Base-by-base conservation (phyloP, 495 filamentous ascomycete species). In the Penicillium cosmopolitanum region DNA sequence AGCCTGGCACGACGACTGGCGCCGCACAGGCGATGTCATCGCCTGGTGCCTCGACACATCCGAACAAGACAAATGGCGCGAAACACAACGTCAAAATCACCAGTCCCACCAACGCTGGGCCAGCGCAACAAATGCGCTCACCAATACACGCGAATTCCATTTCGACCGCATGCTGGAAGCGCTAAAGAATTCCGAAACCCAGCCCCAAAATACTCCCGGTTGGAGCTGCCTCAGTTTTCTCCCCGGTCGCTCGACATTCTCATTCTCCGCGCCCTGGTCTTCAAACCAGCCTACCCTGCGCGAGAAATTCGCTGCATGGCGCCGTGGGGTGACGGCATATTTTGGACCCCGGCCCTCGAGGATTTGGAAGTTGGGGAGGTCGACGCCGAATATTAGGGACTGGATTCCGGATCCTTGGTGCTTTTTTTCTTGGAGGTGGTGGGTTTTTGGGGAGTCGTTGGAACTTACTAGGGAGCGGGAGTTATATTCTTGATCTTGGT, bases 1-100 rank as follows among this genome's bases (percentile, higher is more conserved):
- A 2, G 80, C 86, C 60, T 91, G 88, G 77, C 92, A 96, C 63
- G 95, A 97, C 68, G 95, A 98, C 75, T 87, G 82, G 82, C 84
- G 95, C 65, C 83, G 96, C 62, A 73, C 73, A 28, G 96, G 95
- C n/a, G 88, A 92, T 70, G 83, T 98, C 61, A 80, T 97, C 8
- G 91, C 96, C 44, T 98, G 84, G 84, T 90, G 88, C 67, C 74
- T 81, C 33, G 71, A 75, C 50, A 53, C 68, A 0, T 34, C 55
- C 10, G 77, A 78, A 50, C 76, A 80, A 53, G 63, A 70, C 28
- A 44, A 62, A 18, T 77, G 75, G 75, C 63, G 66, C 12, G 35
- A 67, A 35, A 72, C 57, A 6, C 67, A 64, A 3, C 55, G 66
- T 23, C 69, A 55, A 7, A 36, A 48, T 5, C 52, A 64, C 2